These are phyloP conservation scores for Mortierella sp. DNA, from an alignment of 371 early-diverging fungal species.

Conservation along the genomic window DNA sequence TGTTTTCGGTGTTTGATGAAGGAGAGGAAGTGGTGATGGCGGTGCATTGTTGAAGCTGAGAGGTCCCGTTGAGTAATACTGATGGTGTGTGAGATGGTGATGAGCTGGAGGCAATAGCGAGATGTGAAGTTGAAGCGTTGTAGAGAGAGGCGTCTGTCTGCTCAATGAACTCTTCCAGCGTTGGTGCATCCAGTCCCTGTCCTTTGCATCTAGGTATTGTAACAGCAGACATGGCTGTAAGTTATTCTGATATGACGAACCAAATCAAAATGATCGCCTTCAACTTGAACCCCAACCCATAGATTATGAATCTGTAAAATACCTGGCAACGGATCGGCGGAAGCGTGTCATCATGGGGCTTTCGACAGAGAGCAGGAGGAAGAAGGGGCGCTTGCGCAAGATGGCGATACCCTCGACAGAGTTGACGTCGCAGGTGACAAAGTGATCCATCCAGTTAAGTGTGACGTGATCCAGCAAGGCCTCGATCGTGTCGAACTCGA, in stretches of 20 bases:
- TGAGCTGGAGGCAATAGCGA: neutral
- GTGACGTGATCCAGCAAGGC: slow-evolving; percentile 74
- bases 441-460: slow-evolving; percentile 76
- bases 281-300: neutral
- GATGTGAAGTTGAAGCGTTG: slow-evolving; percentile 33
- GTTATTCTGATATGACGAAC: neutral
- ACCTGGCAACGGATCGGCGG: slow-evolving; percentile 65
- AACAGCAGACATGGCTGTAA: neutral
- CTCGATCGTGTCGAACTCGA: slow-evolving; percentile 62
- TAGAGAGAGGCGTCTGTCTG: slow-evolving; percentile 62
- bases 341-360: slow-evolving; percentile 83
- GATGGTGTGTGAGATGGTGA: slow-evolving; percentile 14
- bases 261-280: too few relatives aligned
- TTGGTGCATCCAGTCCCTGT: slow-evolving; percentile 29
- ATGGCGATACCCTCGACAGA: slow-evolving; percentile 56
- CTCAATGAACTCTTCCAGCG: slow-evolving; percentile 64
- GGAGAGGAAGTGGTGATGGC: neutral
- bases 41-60: neutral
- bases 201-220: slow-evolving; percentile 10
- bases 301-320: neutral
- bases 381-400: slow-evolving; percentile 88
- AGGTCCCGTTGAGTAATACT: neutral
- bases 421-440: slow-evolving; percentile 78
- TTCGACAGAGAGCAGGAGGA: slow-evolving; percentile 86
- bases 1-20: neutral